These are phyloP conservation scores for Teratosphaeria destructans DNA, from an alignment of 2,329 filamentous ascomycete species.

Conservation along the genomic window DNA sequence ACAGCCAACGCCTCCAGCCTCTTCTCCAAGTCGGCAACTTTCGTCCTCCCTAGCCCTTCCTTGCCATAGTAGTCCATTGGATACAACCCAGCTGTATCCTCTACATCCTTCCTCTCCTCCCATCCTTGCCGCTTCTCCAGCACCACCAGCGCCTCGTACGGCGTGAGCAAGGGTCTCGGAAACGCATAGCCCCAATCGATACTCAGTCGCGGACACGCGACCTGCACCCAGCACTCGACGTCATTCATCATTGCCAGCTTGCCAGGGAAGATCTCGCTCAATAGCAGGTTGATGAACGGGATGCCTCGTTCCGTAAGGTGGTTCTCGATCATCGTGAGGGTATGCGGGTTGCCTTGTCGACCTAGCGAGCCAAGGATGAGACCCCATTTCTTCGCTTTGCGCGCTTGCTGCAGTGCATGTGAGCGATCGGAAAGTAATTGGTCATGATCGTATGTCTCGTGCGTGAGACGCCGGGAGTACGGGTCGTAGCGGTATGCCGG, in stretches of 20 bases:
- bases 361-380: constrained; percentile 88
- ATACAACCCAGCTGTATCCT: constrained; percentile 41
- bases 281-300: constrained; percentile 71
- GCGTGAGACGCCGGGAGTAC: constrained; percentile 82
- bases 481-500: constrained; percentile 95
- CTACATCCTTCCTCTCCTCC: constrained; percentile 38
- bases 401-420: constrained; percentile 65
- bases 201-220: constrained; percentile 89
- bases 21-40: constrained; percentile 18
- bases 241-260: constrained; percentile 79
- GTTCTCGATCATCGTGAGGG: constrained; percentile 74
- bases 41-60: constrained; percentile 78
- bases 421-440: constrained; percentile 78
- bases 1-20: neutral
- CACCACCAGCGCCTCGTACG: constrained; percentile 91
- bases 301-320: constrained; percentile 62
- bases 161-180: constrained; percentile 73
- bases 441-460: constrained; percentile 82
- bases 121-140: constrained; percentile 63
- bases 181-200: constrained; percentile 99
- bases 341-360: constrained; percentile 90
- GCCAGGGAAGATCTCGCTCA: constrained; percentile 93
- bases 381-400: constrained; percentile 77
- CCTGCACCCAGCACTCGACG: constrained; percentile 96
- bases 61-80: constrained; percentile 98